phyloP scores from a whole-genome alignment of 441 rosid genomes.

The Cnidoscolus chayamansa region DNA sequence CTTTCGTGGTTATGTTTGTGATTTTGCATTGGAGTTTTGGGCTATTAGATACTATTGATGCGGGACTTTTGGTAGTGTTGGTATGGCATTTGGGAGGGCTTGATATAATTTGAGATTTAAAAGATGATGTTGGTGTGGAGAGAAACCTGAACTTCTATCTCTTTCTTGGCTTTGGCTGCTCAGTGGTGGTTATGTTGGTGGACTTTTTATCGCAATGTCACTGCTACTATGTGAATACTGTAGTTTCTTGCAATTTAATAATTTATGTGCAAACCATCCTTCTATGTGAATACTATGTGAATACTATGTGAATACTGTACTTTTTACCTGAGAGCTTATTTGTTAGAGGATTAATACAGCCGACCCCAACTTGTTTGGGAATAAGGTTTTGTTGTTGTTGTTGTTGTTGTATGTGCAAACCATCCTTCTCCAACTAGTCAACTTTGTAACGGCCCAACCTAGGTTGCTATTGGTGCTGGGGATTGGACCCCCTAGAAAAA shows the following conservation, averaged over 20 bases:
- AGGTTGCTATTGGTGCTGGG: no score
- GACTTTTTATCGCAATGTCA: slow-evolving; percentile 5
- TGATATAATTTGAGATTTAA: slow-evolving; percentile 39
- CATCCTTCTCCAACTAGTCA: slow-evolving; percentile 73
- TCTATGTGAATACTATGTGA: slow-evolving; percentile 18
- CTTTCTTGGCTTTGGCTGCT: slow-evolving; percentile 42
- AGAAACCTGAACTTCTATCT: slow-evolving; percentile 67
- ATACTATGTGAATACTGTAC: no score
- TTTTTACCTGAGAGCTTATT: no score
- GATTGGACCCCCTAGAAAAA: no score
- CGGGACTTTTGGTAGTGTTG: slow-evolving; percentile 35
- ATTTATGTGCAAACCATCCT: slow-evolving; percentile 73
- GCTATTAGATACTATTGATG: slow-evolving; percentile 51
- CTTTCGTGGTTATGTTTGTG: slow-evolving; percentile 16
- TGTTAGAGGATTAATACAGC: no score
- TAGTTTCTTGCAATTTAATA: slow-evolving; percentile 45
- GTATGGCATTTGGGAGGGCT: slow-evolving; percentile 64
- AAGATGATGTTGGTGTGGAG: slow-evolving; percentile 70
- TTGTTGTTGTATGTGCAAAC: slow-evolving; percentile 50
- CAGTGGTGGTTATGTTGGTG: slow-evolving; percentile 7
- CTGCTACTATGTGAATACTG: background rate
- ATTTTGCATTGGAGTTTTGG: slow-evolving; percentile 61
- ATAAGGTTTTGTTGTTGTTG: no score
- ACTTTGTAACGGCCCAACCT: no score
- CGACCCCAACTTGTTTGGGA: no score